phyloP scores from a whole-genome alignment of 176 grass and related monocot genomes.

The Eleusine coracana region DNA sequence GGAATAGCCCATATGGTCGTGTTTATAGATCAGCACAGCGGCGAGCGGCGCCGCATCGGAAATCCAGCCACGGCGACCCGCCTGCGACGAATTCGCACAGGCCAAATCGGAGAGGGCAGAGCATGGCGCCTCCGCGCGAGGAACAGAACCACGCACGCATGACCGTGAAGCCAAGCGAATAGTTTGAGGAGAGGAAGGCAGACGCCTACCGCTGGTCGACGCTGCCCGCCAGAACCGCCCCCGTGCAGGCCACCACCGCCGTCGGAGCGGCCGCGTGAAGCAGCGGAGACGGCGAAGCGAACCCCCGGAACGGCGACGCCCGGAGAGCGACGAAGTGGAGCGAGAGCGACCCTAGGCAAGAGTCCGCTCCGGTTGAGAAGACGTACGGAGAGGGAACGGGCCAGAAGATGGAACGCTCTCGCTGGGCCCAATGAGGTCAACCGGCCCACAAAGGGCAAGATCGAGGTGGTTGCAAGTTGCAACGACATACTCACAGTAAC shows the following conservation, averaged over 20 bases:
- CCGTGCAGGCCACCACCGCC: not conserved
- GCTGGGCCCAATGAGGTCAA: not conserved
- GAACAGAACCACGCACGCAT: constrained; percentile 2
- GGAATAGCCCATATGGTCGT: not conserved
- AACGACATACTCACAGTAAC: no score
- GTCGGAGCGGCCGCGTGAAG: not conserved
- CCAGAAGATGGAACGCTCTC: constrained; percentile 15
- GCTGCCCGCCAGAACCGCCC: not conserved
- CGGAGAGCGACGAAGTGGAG: not conserved
- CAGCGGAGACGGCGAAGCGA: not conserved
- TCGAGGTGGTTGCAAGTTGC: not conserved
- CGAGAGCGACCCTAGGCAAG: constrained; percentile 4
- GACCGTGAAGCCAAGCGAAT: not conserved
- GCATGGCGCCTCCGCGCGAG: not conserved
- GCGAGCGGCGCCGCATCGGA: not conserved
- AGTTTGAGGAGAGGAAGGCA: no score
- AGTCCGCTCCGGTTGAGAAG: not conserved
- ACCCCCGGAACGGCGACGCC: not conserved
- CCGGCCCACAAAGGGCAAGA: not conserved
- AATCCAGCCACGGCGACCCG: constrained; percentile 1
- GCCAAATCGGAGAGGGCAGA: constrained; percentile 1
- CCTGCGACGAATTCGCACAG: not conserved
- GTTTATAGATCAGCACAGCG: constrained; percentile 30
- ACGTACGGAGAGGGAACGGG: not conserved
- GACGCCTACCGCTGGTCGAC: constrained; percentile 3